Evolutionary conservation across 176 grass and related monocot species (phyloP), one percentile per base, ranked within the genome.

Genomic region (Hsuehochloa calcarea): DNA sequence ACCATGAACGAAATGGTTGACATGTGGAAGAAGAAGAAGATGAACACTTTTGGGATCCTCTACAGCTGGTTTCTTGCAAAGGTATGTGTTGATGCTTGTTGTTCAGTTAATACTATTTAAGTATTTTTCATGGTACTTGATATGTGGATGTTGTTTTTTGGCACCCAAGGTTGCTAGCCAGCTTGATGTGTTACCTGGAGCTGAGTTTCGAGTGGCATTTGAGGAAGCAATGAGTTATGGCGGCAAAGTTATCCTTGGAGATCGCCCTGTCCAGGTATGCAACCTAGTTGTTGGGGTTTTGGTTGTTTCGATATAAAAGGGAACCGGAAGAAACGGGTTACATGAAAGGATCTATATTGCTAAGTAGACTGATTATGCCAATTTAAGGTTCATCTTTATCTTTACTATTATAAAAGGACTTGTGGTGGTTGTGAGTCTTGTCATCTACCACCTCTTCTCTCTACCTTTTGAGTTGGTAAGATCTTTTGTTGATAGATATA

Each of bases 21-120:
- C 81, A 92, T 92, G 91, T 99, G 93, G 91, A 99, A 92, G 85
- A 99, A 93, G 55, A 92, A 99, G 73, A 99, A 94, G 75, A 90
- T 89, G 81, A 99, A 96, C 82, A 75, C 93, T 72, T 99, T 99
- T 67, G 93, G 96, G 15, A 99, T 99, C 81, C 83, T 99, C 46
- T 99, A 99, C 72, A 94, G 88, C 77, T 99, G 96, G 90, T 99
- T 99, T 85, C 96, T 99, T 84, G 93, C 96, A 39, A 99, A 96
- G 90, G 96, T 87, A 88, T 84, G 40, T 15, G 17, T 54, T 45
- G 31, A 67, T 76, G 14, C 50, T 85, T 78, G 64, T 40, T 72
- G 50, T 68, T 2, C 40, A 44, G 29, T 67, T 75, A 55, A 10
- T 82, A 39, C 44, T 78, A 71, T 43, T 44, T 50, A 44, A 85